phyloP scores from a whole-genome alignment of 371 early-diverging fungal species.

The Encephalitozoon cuniculi region DNA sequence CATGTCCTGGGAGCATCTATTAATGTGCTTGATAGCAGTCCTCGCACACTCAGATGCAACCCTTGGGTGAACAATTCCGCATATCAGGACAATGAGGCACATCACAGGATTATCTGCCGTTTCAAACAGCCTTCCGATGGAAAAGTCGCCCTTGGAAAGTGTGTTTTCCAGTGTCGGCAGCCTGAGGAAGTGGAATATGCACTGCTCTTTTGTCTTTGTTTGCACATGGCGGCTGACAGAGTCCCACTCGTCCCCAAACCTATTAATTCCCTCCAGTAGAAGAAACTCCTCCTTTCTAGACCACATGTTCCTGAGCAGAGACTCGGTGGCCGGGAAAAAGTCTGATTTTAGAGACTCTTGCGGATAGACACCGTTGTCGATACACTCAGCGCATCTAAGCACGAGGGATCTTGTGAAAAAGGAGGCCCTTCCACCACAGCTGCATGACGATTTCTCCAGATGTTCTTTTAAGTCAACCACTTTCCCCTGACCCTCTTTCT shows the following conservation, averaged over 20 bases:
- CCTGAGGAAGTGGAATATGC: conserved; percentile 81
- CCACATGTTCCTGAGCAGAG: conserved; percentile 66
- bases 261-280: conserved; percentile 83
- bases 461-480: background rate
- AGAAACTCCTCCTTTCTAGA: conserved; percentile 79
- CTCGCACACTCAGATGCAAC: conserved; percentile 78
- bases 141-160: conserved; percentile 62
- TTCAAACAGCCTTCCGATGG: conserved; percentile 65
- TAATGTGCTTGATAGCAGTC: conserved; percentile 36
- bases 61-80: conserved; percentile 75
- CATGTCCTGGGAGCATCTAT: background rate
- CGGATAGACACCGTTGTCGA: conserved; percentile 43
- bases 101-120: conserved; percentile 89
- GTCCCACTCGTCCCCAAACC: conserved; percentile 83
- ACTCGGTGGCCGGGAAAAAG: conserved; percentile 38
- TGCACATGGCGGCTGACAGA: conserved; percentile 78
- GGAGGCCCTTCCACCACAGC: background rate
- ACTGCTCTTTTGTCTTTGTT: conserved; percentile 78
- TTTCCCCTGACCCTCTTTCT: background rate
- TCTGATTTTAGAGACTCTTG: conserved; percentile 1
- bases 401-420: conserved; percentile 18
- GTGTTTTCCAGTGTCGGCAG: conserved; percentile 85
- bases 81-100: conserved; percentile 82
- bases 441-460: conserved; percentile 7
- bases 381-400: conserved; percentile 50